Conservation (phyloP, 257 asterid genomes). For the Gentiana dahurica region DNA sequence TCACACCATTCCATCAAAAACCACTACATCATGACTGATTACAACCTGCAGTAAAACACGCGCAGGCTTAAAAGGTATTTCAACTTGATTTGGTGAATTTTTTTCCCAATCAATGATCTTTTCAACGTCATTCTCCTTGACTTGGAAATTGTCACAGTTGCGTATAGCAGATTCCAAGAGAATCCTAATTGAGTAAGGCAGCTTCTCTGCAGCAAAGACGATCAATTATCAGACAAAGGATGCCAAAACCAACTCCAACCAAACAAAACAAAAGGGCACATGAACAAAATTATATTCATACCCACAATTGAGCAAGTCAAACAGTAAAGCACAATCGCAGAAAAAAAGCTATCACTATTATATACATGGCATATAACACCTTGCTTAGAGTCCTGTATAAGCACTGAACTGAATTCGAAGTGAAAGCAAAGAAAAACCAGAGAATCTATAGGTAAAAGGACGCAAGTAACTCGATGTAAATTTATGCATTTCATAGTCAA, state of each 20-base stretch:
- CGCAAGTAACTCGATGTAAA: background rate
- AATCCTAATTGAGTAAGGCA: slow-evolving; percentile 67
- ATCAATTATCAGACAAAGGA: no score
- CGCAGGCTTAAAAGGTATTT: slow-evolving; percentile 88
- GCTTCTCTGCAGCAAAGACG: slow-evolving; percentile 39
- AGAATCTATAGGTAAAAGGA: background rate
- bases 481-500: no score
- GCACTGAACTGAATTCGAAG: background rate
- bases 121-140: slow-evolving; percentile 70
- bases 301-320: no score
- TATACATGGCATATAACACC: background rate
- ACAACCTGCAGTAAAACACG: slow-evolving; percentile 85
- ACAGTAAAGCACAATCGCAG: no score
- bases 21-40: slow-evolving; percentile 6
- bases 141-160: slow-evolving; percentile 89
- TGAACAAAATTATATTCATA: no score
- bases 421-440: no score
- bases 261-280: no score
- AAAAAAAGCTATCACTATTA: background rate
- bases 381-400: background rate
- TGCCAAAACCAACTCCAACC: no score
- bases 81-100: slow-evolving; percentile 77
- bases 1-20: background rate
- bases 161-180: slow-evolving; percentile 77
- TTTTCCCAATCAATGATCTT: slow-evolving; percentile 81